Base-by-base conservation (phyloP, 2,329 filamentous ascomycete genomes). In the Penicillium sp. region DNA sequence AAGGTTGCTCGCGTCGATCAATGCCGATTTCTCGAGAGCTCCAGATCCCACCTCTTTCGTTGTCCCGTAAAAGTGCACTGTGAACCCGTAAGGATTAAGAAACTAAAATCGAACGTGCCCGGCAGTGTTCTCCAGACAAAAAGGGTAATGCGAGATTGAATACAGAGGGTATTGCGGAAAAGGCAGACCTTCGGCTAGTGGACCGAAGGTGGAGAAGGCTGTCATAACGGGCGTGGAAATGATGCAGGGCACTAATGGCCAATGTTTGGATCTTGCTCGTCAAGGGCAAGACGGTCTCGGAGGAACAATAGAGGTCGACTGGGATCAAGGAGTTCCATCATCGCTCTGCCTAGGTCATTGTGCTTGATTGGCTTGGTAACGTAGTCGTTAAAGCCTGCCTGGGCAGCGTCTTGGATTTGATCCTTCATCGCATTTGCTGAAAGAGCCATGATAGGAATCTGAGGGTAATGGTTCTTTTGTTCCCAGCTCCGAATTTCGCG, bases 381-480 rank as follows among this genome's bases (percentile, higher is more conserved):
- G 57, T 79, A 79, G 63, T 78, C 74, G 49, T 76, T 78, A 63
- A 79, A 79, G 23, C 76, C 76, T 42, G 75, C 75, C 10, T 68
- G 70, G 2, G 73, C 73, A 16, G 76, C 75, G 48, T 76, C 68
- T 51, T 76, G 73, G 46, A 77, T 75, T 53, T 78, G 75, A 57
- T 79, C 76, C 18, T 72, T 76, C 76, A 79, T 78, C 33, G 76
- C 76, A 60, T 78, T 78, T 18, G 76, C 76, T 9, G 76, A 78
- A 43, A 79, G 65, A 41, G 76, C 76, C 75, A 79, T 78, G 55
- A 78, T 78, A 10, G 76, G 76, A 46, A 76, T 73, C 53, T 75
- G 73, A 29, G 71, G 73, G 53, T 76, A 76, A 52, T 75, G 71
- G 48, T 77, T 76, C 47, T 68, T 70, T 46, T 68, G 60, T 56